Conservation (phyloP, 495 filamentous ascomycete genomes). For the Talaromyces proteolyticus region DNA sequence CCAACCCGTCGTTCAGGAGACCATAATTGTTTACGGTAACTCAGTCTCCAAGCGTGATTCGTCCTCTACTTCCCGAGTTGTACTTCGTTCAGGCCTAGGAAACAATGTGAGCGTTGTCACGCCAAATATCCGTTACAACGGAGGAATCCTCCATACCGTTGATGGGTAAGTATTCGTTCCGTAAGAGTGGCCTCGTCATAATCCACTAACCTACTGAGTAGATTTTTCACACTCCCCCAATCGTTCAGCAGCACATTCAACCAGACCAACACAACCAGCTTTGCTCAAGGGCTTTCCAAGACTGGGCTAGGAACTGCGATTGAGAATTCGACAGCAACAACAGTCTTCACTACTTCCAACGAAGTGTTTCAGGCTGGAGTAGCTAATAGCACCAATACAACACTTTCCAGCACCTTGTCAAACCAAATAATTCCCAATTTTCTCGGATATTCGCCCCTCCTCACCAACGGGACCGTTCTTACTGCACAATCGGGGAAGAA, state of each 20-base stretch:
- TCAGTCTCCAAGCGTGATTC: too few species aligned
- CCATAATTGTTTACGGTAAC: too few species aligned
- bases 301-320: slow-evolving; percentile 14
- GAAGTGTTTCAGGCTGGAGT: not conserved
- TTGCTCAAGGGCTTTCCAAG: slow-evolving; percentile 18
- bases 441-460: slow-evolving; percentile 22
- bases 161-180: slow-evolving; percentile 15
- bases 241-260: slow-evolving; percentile 33
- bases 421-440: slow-evolving; percentile 20
- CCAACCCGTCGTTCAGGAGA: not conserved
- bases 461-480: slow-evolving; percentile 20
- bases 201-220: not conserved
- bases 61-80: not conserved
- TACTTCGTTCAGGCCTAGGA: slow-evolving; percentile 18
- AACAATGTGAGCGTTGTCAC: slow-evolving; percentile 22
- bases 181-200: not conserved
- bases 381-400: not conserved
- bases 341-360: slow-evolving; percentile 9
- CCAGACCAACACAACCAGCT: slow-evolving; percentile 20
- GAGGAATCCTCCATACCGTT: slow-evolving; percentile 23
- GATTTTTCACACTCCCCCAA: slow-evolving; percentile 3
- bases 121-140: slow-evolving; percentile 20
- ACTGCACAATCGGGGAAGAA: slow-evolving; percentile 19
- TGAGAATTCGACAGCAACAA: slow-evolving; percentile 9
- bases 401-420: not conserved